Conservation (phyloP, 176 grass and related monocot genomes). For the sorghum (Sorghum bicolor) region DNA sequence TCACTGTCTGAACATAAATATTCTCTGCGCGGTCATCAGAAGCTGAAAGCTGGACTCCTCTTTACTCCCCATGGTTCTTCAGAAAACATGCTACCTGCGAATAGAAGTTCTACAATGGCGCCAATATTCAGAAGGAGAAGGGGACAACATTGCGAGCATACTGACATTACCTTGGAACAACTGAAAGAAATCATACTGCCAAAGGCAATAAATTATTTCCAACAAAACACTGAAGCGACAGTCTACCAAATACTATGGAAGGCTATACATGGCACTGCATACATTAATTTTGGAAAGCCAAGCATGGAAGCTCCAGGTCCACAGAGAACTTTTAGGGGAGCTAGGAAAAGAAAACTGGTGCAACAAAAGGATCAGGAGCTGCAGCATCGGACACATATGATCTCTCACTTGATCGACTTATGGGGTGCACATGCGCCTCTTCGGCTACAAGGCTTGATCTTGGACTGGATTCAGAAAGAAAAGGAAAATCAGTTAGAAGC, state of each 20-base stretch:
- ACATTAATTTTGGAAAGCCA: neutral
- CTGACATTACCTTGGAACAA: too few relatives aligned
- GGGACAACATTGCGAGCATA: neutral
- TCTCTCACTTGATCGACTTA: neutral
- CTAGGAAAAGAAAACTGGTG: neutral
- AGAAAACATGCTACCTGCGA: neutral
- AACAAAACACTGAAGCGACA: neutral
- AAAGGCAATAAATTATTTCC: neutral
- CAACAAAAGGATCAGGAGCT: neutral
- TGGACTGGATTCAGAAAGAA: too few relatives aligned
- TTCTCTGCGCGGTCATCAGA: neutral
- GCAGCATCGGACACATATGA: neutral
- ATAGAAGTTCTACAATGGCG: neutral
- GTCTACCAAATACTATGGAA: neutral
- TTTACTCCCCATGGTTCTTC: neutral
- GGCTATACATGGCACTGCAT: neutral
- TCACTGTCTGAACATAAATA: neutral
- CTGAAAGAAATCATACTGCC: too few relatives aligned
- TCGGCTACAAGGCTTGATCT: neutral
- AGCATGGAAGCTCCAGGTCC: neutral
- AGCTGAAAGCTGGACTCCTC: neutral
- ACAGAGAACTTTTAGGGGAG: neutral
- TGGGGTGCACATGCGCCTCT: neutral
- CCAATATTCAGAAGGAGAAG: neutral
- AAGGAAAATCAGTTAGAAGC: too few relatives aligned